Conservation (phyloP, 495 filamentous ascomycete species). For the Cercophora newfieldiana region DNA sequence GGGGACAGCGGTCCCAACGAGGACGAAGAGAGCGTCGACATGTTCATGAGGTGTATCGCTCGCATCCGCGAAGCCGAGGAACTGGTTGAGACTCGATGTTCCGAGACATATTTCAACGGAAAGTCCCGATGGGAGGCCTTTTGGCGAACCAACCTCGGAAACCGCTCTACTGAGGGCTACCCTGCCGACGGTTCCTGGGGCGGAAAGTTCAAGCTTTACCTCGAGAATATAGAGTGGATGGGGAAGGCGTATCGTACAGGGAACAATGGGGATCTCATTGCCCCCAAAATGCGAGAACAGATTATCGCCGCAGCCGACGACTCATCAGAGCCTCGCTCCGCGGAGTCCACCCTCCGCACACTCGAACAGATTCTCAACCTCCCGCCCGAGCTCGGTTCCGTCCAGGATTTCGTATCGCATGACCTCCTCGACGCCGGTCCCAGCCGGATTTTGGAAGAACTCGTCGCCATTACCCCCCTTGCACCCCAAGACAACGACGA, state of each 20-base stretch:
- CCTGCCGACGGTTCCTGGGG: background rate
- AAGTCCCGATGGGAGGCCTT: background rate
- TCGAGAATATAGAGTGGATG: background rate
- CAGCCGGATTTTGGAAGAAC: too few species aligned
- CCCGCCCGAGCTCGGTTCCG: too few species aligned
- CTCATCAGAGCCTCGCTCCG: too few species aligned
- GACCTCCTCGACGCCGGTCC: too few species aligned
- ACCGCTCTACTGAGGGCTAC: background rate
- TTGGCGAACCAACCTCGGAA: background rate
- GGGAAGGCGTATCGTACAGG: background rate
- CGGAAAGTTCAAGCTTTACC: background rate
- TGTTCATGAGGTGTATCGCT: background rate
- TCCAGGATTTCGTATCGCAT: too few species aligned
- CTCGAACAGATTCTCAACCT: too few species aligned
- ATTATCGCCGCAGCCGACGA: too few species aligned
- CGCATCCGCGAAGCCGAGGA: background rate
- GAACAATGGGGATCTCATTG: background rate
- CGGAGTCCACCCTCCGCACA: too few species aligned
- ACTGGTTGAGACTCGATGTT: background rate
- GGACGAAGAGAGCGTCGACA: background rate
- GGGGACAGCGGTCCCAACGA: background rate
- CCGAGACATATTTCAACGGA: background rate
- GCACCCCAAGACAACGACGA: too few species aligned
- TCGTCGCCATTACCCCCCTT: too few species aligned
- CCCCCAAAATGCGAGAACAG: too few species aligned